Conservation (phyloP, 345 rosid species). For the Heritiera fomes region DNA sequence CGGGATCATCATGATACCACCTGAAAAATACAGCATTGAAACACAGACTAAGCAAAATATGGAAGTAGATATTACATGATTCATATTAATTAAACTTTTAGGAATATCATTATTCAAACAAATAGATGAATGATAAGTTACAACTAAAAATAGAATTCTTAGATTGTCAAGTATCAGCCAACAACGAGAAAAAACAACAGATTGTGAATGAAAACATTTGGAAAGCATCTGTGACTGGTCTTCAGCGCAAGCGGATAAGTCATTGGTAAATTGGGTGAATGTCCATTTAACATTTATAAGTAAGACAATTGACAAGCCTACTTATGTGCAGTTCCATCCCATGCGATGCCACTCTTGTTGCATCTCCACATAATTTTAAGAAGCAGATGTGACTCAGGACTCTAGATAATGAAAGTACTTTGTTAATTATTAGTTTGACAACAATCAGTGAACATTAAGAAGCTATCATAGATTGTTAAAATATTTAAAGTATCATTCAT, state of each 20-base stretch:
- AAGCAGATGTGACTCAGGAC: background rate
- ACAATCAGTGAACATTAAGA: background rate
- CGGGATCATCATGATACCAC: constrained; percentile 83
- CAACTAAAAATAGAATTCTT: background rate
- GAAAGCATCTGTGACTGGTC: constrained; percentile 8
- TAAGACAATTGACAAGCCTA: background rate
- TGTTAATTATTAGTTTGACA: no score
- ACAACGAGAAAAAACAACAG: background rate
- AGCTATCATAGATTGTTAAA: background rate
- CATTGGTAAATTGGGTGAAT: background rate
- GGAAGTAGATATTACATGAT: constrained; percentile 1
- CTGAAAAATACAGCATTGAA: constrained; percentile 45
- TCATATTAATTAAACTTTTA: constrained; percentile 5
- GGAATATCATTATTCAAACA: background rate
- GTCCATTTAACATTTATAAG: constrained; percentile 10
- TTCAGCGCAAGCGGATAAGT: background rate
- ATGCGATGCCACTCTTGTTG: background rate
- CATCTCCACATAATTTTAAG: background rate
- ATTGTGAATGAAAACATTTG: background rate
- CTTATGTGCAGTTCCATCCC: background rate
- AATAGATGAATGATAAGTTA: background rate
- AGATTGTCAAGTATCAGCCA: constrained; percentile 1
- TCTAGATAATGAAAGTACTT: background rate
- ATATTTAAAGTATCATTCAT: background rate
- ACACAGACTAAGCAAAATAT: constrained; percentile 1